Evolutionary conservation across 495 filamentous ascomycete species (phyloP), one percentile per base, ranked within the genome.

Genomic region (Penicillium pulvis): DNA sequence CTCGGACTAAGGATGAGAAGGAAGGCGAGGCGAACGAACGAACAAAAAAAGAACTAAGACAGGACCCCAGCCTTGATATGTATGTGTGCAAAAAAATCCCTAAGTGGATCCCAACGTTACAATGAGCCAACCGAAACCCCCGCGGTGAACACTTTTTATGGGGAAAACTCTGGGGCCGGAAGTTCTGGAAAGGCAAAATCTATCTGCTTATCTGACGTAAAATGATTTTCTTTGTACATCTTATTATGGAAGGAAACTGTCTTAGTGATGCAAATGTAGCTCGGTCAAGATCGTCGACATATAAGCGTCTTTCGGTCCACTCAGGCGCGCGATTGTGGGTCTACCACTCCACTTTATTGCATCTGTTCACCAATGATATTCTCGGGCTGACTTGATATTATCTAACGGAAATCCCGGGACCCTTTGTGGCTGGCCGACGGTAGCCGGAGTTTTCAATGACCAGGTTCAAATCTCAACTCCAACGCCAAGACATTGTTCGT

Each of bases 291-390:
- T 65, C 47, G 33, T 19, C 53, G 35, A 49, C 17, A 58, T 48
- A 63, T 68, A 68, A 68, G 65, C 62, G 59, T 65, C 51, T 12
- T 43, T 26, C 41, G 57, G 28, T 35, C 65, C 57, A 61, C 65
- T 59, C 46, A 53, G 12, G 57, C 20, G 45, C 47, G 28, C 50
- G 16, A 6, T 14, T 19, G 49, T 54, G 64, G 58, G 23, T 20
- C 48, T 1, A 17, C 1, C 8, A 0, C 3, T 45, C 31, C 51
- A 58, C 55, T 51, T 46, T 59, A 7, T n/a, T 28, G 33, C 9
- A 43, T 3, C 0, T 6, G 4, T 1, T 0, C 0, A n/a, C 65
- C 59, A 68, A 63, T 58, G 6, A 61, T 0, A 1, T 2, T 0
- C 2, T 68, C 62, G 61, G 59, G n/a, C 39, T 31, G 43, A 54